Evolutionary conservation across 2,329 filamentous ascomycete species (phyloP).

Genomic region (Trichophyton rubrum): DNA sequence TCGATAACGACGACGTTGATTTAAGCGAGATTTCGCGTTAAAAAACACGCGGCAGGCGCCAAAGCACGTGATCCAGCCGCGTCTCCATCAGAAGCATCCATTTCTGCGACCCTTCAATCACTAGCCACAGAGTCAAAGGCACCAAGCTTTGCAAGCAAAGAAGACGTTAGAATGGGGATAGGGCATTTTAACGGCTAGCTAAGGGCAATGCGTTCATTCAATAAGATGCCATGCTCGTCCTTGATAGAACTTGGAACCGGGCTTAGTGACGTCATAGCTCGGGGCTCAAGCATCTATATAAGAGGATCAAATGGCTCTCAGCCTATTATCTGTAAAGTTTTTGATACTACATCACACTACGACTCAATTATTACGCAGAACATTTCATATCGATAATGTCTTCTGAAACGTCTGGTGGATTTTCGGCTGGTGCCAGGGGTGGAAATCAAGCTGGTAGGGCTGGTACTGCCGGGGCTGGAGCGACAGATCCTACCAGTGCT

Average conservation of each 20-base stretch:
- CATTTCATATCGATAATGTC: background rate
- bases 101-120: background rate
- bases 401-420: background rate
- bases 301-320: too few species aligned
- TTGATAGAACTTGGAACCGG: background rate
- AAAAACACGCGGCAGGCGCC: background rate
- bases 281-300: background rate
- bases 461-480: background rate
- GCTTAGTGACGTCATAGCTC: background rate
- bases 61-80: background rate
- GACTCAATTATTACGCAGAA: background rate
- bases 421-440: background rate
- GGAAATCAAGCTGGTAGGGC: background rate
- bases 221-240: background rate
- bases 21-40: background rate
- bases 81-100: background rate
- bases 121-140: background rate
- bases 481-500: background rate
- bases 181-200: background rate
- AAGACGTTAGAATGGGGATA: background rate
- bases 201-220: background rate
- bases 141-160: background rate
- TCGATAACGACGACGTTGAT: background rate
- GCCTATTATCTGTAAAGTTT: too few species aligned
- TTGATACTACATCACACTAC: too few species aligned